phyloP scores from a whole-genome alignment of 2,329 filamentous ascomycete species.

The Monosporascus sp. region DNA sequence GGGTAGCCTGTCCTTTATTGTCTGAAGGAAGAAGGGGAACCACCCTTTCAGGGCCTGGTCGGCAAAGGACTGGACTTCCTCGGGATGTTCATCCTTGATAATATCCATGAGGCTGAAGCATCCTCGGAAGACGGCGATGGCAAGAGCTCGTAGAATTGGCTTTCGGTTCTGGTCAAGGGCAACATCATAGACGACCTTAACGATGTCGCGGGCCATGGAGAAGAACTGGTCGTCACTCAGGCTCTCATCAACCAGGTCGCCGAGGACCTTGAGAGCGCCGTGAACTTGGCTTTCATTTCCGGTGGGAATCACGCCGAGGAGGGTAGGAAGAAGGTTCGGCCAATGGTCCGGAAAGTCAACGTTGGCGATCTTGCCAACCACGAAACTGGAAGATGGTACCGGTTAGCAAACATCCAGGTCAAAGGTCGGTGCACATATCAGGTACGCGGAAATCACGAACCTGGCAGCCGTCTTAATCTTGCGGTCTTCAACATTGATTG shows the following conservation, averaged over 20 bases:
- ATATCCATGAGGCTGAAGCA: conserved; percentile 96
- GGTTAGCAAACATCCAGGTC: background rate
- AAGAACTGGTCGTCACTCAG: conserved; percentile 96
- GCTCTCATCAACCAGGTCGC: conserved; percentile 87
- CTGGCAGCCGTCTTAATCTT: conserved; percentile 88
- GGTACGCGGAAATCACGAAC: conserved; percentile 39
- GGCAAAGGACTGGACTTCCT: conserved; percentile 81
- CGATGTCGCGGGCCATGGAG: conserved; percentile 76
- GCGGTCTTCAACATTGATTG: conserved; percentile 70
- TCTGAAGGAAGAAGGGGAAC: conserved; percentile 82
- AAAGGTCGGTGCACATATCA: background rate
- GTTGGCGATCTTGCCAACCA: conserved; percentile 89
- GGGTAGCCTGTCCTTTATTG: conserved; percentile 71
- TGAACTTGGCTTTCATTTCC: conserved; percentile 78
- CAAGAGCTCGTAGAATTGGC: conserved; percentile 71
- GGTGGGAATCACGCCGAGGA: conserved; percentile 71
- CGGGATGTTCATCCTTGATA: conserved; percentile 88
- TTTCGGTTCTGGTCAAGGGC: conserved; percentile 72
- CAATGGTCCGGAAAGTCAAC: conserved; percentile 92
- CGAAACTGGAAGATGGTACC: conserved; percentile 41
- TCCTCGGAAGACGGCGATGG: conserved; percentile 82
- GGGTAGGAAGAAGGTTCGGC: conserved; percentile 78
- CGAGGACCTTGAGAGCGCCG: conserved; percentile 81
- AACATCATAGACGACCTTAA: conserved; percentile 77
- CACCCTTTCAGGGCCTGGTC: conserved; percentile 78